Base-by-base conservation (phyloP, 2,329 filamentous ascomycete genomes). In the Ceratocystis ficicola region DNA sequence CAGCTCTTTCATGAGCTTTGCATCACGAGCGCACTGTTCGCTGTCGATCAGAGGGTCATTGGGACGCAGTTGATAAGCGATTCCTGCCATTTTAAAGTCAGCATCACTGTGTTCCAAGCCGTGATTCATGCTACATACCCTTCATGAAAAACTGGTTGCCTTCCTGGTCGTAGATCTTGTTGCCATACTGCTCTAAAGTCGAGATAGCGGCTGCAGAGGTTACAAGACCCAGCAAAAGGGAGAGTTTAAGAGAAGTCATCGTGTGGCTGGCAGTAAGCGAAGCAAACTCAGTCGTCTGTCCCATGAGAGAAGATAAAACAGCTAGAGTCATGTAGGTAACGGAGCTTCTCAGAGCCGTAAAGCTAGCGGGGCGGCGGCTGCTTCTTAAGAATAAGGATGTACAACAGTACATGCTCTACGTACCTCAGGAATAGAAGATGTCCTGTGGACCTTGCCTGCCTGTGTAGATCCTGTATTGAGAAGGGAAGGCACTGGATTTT, bases 71-170 rank as follows among this genome's bases (percentile, higher is more conserved):
- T 86, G 83, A 71, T 93, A 93, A 64, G 89, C 87, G 71, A 94
- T 80, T 69, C 88, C 89, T 90, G 22, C 10, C 48, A 71, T 5
- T 32, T 44, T 3, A 3, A 25, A n/a, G 50, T 66, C 3, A 64
- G 61, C 20, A 32, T 22, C 2, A 8, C 25, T 4, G 12, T 15
- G 12, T 73, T 63, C 17, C 17, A 32, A n/a, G 10, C 28, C 36
- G 30, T 20, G 44, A 25, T 32, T 20, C n/a, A 10, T 6, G 46
- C 15, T 52, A n/a, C n/a, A 10, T 75, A 88, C 89, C 89, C 77
- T 92, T 94, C 75, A 94, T 82, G 75, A 85, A 94, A 79, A 89
- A 95, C 73, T 95, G 90, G 41, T 85, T 80, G 69, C 90, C 90
- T 74, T 92, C 84, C 71, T 83, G 84, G 70, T 85, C 86, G 78